Evolutionary conservation across 1,139 yeast genomes (phyloP).

Genomic region (Ashbya aceris): DNA sequence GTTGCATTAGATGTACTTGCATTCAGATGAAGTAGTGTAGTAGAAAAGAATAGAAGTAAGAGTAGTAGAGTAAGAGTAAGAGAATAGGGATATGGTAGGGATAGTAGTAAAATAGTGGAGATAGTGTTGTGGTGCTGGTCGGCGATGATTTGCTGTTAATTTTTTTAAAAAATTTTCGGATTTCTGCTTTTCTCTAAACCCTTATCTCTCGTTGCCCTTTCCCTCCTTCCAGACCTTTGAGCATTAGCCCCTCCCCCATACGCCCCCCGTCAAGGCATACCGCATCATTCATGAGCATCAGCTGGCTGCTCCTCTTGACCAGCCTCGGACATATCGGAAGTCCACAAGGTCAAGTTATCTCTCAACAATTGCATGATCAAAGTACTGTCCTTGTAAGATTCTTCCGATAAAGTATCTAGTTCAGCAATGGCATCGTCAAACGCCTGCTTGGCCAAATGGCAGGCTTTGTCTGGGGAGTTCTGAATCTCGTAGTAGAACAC

Average conservation of each 20-base stretch:
- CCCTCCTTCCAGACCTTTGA: constrained; percentile 1
- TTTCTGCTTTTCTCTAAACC: neutral
- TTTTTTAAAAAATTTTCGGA: no score
- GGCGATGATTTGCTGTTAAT: no score
- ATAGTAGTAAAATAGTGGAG: neutral
- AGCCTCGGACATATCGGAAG: constrained; percentile 88
- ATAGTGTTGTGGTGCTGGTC: no score
- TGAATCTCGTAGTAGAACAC: constrained; percentile 97
- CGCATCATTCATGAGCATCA: constrained; percentile 27
- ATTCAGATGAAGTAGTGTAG: no score
- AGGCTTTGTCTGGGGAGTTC: constrained; percentile 97
- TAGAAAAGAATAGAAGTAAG: neutral
- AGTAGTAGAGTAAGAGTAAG: neutral
- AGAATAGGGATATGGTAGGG: neutral
- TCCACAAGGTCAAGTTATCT: constrained; percentile 98
- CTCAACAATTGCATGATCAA: constrained; percentile 97
- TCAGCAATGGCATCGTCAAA: constrained; percentile 99
- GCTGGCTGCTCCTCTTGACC: constrained; percentile 46
- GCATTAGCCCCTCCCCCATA: constrained; percentile 7
- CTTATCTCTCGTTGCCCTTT: neutral
- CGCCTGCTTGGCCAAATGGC: constrained; percentile 97
- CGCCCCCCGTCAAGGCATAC: constrained; percentile 2
- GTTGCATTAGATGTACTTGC: no score
- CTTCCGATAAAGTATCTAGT: constrained; percentile 94
- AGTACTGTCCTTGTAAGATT: constrained; percentile 96